Conservation (phyloP, 176 grass and related monocot species). For the Triticum monococcum region DNA sequence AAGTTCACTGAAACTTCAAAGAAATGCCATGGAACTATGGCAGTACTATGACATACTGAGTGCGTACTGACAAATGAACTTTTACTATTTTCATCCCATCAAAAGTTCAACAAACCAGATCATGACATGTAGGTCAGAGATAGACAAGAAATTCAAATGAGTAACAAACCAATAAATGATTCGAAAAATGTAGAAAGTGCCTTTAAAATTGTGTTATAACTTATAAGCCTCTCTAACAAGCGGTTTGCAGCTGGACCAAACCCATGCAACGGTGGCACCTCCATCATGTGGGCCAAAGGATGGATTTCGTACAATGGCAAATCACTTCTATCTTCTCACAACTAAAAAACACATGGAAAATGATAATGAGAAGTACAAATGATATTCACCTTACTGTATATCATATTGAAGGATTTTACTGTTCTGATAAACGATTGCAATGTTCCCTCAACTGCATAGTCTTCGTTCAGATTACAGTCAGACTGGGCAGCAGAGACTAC, state of each 20-base stretch:
- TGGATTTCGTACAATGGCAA: slow-evolving; percentile 72
- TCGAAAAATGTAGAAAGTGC: slow-evolving; percentile 4
- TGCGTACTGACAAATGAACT: too few species aligned
- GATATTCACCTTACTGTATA: slow-evolving; percentile 68
- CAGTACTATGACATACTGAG: too few species aligned
- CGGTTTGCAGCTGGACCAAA: slow-evolving; percentile 91
- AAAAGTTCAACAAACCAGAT: too few species aligned
- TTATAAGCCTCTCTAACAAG: slow-evolving; percentile 56
- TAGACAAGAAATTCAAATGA: too few species aligned
- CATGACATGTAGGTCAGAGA: too few species aligned
- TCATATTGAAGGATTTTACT: slow-evolving; percentile 86
- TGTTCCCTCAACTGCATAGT: slow-evolving; percentile 88
- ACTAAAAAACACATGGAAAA: not conserved
- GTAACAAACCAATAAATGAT: too few species aligned
- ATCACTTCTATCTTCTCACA: slow-evolving; percentile 6
- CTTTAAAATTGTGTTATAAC: slow-evolving; percentile 88
- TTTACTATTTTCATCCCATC: too few species aligned
- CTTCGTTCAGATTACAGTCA: slow-evolving; percentile 95
- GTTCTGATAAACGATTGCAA: slow-evolving; percentile 89
- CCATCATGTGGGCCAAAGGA: slow-evolving; percentile 99
- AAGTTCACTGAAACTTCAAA: too few species aligned
- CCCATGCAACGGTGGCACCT: slow-evolving; percentile 91
- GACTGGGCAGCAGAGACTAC: slow-evolving; percentile 49
- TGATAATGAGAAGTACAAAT: not conserved
- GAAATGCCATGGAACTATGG: too few species aligned